Conservation (phyloP, 495 filamentous ascomycete species). For the Hypoxylon lienhwacheense region DNA sequence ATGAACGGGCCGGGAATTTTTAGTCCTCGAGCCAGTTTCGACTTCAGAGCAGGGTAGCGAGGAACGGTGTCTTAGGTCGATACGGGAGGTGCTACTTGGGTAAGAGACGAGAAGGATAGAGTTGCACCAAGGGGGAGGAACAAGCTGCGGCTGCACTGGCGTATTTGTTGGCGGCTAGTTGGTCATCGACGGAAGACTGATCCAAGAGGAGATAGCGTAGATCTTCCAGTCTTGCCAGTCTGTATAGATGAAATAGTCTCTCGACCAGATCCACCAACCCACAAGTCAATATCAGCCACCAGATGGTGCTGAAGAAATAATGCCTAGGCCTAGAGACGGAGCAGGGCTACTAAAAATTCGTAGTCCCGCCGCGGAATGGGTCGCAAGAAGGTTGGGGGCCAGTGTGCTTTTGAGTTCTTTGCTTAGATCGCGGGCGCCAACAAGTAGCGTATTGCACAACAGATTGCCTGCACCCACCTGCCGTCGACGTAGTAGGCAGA, state of each 20-base stretch:
- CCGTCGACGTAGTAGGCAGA: slow-evolving; percentile 14
- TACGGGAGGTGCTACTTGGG: slow-evolving; percentile 29
- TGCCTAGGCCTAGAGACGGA: slow-evolving; percentile 27
- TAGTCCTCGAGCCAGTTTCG: slow-evolving; percentile 35
- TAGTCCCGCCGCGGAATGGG: slow-evolving; percentile 29
- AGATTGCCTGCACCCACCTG: slow-evolving; percentile 25
- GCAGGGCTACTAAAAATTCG: slow-evolving; percentile 32
- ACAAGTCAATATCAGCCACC: slow-evolving; percentile 30
- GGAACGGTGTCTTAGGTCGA: slow-evolving; percentile 39
- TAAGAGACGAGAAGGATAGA: slow-evolving; percentile 35
- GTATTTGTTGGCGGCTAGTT: slow-evolving; percentile 42
- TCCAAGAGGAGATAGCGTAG: slow-evolving; percentile 31
- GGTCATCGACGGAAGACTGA: slow-evolving; percentile 27
- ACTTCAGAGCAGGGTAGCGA: slow-evolving; percentile 34
- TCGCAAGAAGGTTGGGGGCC: slow-evolving; percentile 22
- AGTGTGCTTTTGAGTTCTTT: slow-evolving; percentile 25
- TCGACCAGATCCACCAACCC: slow-evolving; percentile 27
- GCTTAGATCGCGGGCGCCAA: slow-evolving; percentile 33
- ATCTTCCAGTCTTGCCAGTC: slow-evolving; percentile 23
- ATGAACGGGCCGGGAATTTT: slow-evolving; percentile 35
- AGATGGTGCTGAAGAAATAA: slow-evolving; percentile 30
- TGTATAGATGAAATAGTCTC: slow-evolving; percentile 32
- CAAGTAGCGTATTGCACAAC: slow-evolving; percentile 30
- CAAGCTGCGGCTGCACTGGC: slow-evolving; percentile 42
- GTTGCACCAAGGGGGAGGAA: slow-evolving; percentile 36